phyloP scores from a whole-genome alignment of 306 rosid genomes.

The Trifolium subterraneum region DNA sequence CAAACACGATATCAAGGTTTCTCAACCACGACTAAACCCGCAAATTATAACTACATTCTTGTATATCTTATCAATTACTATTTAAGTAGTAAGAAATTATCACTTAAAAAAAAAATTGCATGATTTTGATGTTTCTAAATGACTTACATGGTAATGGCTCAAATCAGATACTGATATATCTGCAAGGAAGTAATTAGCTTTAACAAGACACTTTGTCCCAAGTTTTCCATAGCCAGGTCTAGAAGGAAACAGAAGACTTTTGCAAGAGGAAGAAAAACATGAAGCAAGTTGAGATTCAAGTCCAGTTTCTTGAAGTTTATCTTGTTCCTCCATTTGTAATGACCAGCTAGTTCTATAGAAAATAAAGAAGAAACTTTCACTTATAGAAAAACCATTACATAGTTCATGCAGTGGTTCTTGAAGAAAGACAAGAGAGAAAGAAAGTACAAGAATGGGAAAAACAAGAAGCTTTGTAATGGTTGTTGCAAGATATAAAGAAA shows the following conservation, averaged over 20 bases:
- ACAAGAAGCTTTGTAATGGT: constrained; percentile 37
- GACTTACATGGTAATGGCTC: constrained; percentile 58
- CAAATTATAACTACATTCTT: too few species aligned
- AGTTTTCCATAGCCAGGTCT: constrained; percentile 63
- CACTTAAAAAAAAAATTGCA: background rate
- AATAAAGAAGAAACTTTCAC: constrained; percentile 11
- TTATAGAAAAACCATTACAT: constrained; percentile 17
- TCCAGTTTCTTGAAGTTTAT: constrained; percentile 42
- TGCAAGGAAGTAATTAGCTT: constrained; percentile 43
- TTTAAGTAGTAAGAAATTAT: too few species aligned
- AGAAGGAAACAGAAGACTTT: constrained; percentile 45
- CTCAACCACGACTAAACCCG: background rate
- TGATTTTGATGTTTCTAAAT: constrained; percentile 5
- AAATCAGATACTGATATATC: constrained; percentile 40
- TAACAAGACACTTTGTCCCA: constrained; percentile 43
- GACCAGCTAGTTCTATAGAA: constrained; percentile 22
- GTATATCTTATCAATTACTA: too few species aligned
- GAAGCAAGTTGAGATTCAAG: constrained; percentile 28
- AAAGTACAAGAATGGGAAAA: background rate
- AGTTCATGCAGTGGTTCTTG: background rate
- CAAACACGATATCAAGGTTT: background rate
- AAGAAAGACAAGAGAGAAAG: constrained; percentile 21
- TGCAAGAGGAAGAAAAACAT: constrained; percentile 42
- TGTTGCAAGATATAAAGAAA: constrained; percentile 46
- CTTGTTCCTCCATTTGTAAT: constrained; percentile 50